These are phyloP conservation scores for Neocallimastix lanati DNA, from an alignment of 192 early-diverging fungal species.

Conservation along the genomic window DNA sequence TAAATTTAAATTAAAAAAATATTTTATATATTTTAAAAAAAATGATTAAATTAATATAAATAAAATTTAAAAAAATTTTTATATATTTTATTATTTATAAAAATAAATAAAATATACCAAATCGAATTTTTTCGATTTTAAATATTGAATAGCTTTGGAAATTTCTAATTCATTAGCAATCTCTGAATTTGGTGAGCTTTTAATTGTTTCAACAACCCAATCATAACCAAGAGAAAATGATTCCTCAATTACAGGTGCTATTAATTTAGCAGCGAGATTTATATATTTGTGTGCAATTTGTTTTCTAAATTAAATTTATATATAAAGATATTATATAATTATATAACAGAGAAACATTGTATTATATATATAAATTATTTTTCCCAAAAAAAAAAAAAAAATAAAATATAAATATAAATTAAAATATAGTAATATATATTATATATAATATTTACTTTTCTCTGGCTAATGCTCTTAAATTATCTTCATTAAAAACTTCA, in stretches of 20 bases:
- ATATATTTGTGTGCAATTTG: conserved; percentile 21
- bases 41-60: too few relatives aligned
- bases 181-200: conserved; percentile 20
- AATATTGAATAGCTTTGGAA: conserved; percentile 33
- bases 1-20: too few relatives aligned
- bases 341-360: too few relatives aligned
- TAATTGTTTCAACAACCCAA: conserved; percentile 29
- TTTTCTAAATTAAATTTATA: conserved; percentile 4
- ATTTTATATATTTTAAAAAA: too few relatives aligned
- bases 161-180: conserved; percentile 36
- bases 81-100: too few relatives aligned
- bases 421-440: too few relatives aligned
- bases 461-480: conserved; percentile 23
- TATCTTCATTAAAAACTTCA: conserved; percentile 36
- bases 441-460: conserved; percentile 16
- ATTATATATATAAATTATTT: too few relatives aligned
- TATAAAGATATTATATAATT: too few relatives aligned
- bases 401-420: too few relatives aligned
- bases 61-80: too few relatives aligned
- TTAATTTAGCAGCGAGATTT: conserved; percentile 26
- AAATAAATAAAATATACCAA: background rate
- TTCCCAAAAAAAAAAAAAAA: too few relatives aligned
- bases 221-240: conserved; percentile 24
- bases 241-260: conserved; percentile 26
- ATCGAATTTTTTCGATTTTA: conserved; percentile 27